phyloP scores from a whole-genome alignment of 2,329 filamentous ascomycete genomes.

The Paraconiothyrium brasiliense region DNA sequence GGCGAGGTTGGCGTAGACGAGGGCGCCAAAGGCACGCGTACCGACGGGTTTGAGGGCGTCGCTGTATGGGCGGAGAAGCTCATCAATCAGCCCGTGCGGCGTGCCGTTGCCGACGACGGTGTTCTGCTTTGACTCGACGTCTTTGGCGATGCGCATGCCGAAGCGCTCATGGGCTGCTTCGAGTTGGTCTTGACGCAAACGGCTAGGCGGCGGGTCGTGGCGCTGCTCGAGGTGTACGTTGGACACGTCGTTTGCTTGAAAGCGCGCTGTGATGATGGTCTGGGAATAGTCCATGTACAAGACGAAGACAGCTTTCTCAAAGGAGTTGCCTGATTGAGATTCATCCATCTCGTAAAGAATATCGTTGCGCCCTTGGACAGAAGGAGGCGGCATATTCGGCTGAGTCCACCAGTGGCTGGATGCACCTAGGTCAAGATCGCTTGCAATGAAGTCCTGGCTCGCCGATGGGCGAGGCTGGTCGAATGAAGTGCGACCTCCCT shows the following conservation, averaged over 20 bases:
- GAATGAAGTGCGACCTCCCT: constrained; percentile 68
- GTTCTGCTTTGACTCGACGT: constrained; percentile 76
- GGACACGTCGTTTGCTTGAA: constrained; percentile 76
- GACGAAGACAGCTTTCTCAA: constrained; percentile 86
- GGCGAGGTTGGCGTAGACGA: constrained; percentile 93
- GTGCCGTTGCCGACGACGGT: constrained; percentile 85
- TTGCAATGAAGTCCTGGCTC: constrained; percentile 85
- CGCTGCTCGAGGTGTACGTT: constrained; percentile 83
- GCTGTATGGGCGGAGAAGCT: constrained; percentile 77
- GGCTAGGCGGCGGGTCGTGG: constrained; percentile 83
- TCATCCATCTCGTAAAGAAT: constrained; percentile 85
- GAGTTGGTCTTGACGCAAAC: constrained; percentile 89
- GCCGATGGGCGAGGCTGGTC: constrained; percentile 78
- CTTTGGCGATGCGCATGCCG: constrained; percentile 78
- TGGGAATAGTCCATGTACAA: constrained; percentile 97
- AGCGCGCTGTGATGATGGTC: constrained; percentile 83
- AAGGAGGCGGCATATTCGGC: constrained; percentile 79
- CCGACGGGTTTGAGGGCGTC: constrained; percentile 84
- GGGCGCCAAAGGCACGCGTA: constrained; percentile 86
- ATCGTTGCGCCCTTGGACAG: constrained; percentile 83
- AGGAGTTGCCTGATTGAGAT: constrained; percentile 74
- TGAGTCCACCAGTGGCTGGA: constrained; percentile 88
- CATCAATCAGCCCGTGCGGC: constrained; percentile 77
- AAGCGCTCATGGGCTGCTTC: constrained; percentile 85
- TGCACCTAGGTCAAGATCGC: constrained; percentile 81